Evolutionary conservation across 2,329 filamentous ascomycete genomes (phyloP), one percentile per base, ranked within the genome.

Genomic region (Cladosporium velox): DNA sequence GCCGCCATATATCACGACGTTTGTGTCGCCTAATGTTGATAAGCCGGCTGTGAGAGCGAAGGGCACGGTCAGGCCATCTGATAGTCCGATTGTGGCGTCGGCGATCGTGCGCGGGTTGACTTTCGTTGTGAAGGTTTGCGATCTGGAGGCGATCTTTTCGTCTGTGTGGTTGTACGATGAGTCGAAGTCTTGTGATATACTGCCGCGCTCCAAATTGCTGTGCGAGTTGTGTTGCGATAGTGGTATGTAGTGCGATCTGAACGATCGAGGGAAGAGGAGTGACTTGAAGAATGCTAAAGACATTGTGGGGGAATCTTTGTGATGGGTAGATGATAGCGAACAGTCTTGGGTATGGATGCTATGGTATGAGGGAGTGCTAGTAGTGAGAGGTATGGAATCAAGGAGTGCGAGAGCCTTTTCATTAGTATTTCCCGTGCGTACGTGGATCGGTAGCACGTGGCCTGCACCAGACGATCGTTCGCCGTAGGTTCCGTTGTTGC

Each of bases 21-120:
- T 72, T 1, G 78, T 77, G 30, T 78, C 72, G 11, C 77, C 77
- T 15, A 80, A 67, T 7, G 79, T 77, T 4, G 78, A 79, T 7
- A 81, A 71, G 14, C 79, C 79, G 2, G 79, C 79, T 14, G 78
- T 80, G 10, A 81, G 71, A 1, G 79, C 79, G 67, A 81, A 81
- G 3, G 79, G 79, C 1, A 81, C 79, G 1, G 79, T 81, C 65
- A 81, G 69, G 35, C 79, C 79, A 66, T 81, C 79, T 18, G 78
- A 79, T 21, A 80, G 71, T 15, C 79, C 79, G 54, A 81, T 75
- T 10, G 79, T 81, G 7, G 77, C 76, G 68, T 81, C 78, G 7
- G 82, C 82, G 54, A 85, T 77, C 55, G 82, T 79, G 24, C 82
- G 78, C 11, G 76, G 72, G 38, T 30, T 28, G 51, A 55, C 28